Evolutionary conservation across 495 filamentous ascomycete genomes (phyloP).

Genomic region (Daldinia childiae): DNA sequence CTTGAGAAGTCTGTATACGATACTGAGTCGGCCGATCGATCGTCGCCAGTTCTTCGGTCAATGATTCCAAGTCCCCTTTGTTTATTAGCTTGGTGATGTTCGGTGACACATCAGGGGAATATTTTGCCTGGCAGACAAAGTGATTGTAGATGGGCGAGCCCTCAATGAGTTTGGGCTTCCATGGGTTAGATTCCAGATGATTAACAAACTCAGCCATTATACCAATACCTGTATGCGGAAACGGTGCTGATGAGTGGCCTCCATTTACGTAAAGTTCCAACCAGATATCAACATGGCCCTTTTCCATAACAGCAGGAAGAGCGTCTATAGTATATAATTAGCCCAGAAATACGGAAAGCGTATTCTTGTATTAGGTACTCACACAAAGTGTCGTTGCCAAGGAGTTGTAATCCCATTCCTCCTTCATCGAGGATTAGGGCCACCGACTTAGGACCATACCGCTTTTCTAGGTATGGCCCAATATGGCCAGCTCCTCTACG

Average conservation of each 20-base stretch:
- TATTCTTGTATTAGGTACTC: conserved; percentile 13
- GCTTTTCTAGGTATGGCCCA: conserved; percentile 57
- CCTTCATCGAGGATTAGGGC: conserved; percentile 73
- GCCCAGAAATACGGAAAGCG: conserved; percentile 50
- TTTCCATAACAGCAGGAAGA: conserved; percentile 58
- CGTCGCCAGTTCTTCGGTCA: conserved; percentile 64
- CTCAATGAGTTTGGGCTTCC: conserved; percentile 53
- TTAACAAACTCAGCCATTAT: conserved; percentile 70
- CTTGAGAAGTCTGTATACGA: conserved; percentile 68
- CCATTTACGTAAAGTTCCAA: conserved; percentile 65
- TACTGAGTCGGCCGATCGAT: conserved; percentile 63
- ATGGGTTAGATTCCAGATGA: conserved; percentile 66
- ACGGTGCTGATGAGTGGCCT: conserved; percentile 69
- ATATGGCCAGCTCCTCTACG: conserved; percentile 65
- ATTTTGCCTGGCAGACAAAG: conserved; percentile 60
- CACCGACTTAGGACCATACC: conserved; percentile 65
- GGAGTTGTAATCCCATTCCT: conserved; percentile 58
- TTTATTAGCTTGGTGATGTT: conserved; percentile 47
- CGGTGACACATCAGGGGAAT: conserved; percentile 44
- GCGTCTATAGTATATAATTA: conserved; percentile 56
- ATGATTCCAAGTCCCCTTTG: conserved; percentile 65
- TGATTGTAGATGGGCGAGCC: conserved; percentile 53
- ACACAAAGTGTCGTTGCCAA: conserved; percentile 51
- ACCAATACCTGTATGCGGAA: conserved; percentile 70
- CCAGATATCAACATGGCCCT: conserved; percentile 63